These are phyloP conservation scores for Aureobasidium pullulans DNA, from an alignment of 2,329 filamentous ascomycete genomes.

Conservation along the genomic window DNA sequence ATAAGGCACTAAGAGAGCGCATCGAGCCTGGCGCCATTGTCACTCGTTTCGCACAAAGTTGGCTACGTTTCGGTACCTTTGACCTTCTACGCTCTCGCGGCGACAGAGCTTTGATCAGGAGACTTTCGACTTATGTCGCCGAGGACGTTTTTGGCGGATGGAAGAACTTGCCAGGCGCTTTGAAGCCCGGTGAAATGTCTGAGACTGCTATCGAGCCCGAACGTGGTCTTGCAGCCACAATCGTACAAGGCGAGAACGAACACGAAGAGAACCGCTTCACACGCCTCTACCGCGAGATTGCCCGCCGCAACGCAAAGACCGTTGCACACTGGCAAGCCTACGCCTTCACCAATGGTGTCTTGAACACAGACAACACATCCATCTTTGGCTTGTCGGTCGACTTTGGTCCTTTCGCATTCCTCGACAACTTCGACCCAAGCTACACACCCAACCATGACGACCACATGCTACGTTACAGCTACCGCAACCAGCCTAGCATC, in stretches of 20 bases:
- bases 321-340: conserved; percentile 96
- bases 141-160: conserved; percentile 85
- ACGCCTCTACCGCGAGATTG: conserved; percentile 79
- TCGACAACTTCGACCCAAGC: conserved; percentile 89
- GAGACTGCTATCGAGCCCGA: conserved; percentile 36
- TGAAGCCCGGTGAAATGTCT: conserved; percentile 43
- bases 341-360: conserved; percentile 97
- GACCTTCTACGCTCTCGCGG: conserved; percentile 80
- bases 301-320: conserved; percentile 74
- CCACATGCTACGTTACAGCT: conserved; percentile 75
- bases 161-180: conserved; percentile 64
- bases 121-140: conserved; percentile 72
- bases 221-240: conserved; percentile 37
- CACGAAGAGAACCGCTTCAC: conserved; percentile 75
- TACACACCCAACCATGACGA: conserved; percentile 99
- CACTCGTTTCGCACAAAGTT: conserved; percentile 79
- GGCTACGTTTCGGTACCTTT: conserved; percentile 92
- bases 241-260: conserved; percentile 59
- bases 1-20: conserved; percentile 67
- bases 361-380: conserved; percentile 97
- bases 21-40: conserved; percentile 90
- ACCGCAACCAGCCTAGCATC: conserved; percentile 88
- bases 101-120: conserved; percentile 66
- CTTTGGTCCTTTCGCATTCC: conserved; percentile 94
- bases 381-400: conserved; percentile 84